Evolutionary conservation across 805 yeast genomes (phyloP), one percentile per base, ranked within the genome.

Genomic region (Yarrowia sp.): DNA sequence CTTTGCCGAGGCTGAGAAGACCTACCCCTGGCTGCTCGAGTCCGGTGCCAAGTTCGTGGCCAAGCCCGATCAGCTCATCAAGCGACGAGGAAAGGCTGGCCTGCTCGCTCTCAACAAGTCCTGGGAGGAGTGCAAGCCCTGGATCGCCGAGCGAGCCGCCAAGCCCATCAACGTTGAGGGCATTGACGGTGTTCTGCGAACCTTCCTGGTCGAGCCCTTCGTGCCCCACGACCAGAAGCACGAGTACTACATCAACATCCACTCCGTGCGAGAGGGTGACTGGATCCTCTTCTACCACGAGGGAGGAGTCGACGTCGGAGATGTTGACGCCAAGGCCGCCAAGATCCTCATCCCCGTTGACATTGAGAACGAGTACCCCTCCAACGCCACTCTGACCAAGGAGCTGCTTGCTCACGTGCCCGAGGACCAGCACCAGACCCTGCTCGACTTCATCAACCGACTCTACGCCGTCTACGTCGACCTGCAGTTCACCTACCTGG

Each of bases 271-370:
- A 54, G 82, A 79, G 68, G 82, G 82, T 21, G 82, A 79, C 75
- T 76, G 79, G 79, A 79, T 79, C 63, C 74, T 79, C 67, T 79
- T 79, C 71, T 79, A 79, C 74, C 80, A 79, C 71, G 82, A 79
- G 71, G 82, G 82, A 46, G 82, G 82, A 68, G 82, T 79, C 44
- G 82, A 79, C 64, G 82, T 79, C 30, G 82, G 82, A 32, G 82
- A 79, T 63, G 82, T 79, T 38, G 82, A 79, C 66, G 74, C 82
- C 67, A 79, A 79, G 75, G 82, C 82, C 40, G 70, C 78, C 30
- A 76, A 76, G 74, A 67, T 79, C 43, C 69, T 78, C 67, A 76
- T 79, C 64, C 81, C 82, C 21, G 80, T 79, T 40, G 81, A 79
- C 68, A 72, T 79, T 54, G 73, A 73, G 66, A 69, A 69, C 59